Evolutionary conservation across 2,329 filamentous ascomycete species (phyloP), one percentile per base, ranked within the genome.

Genomic region (Aspergillus sp.): DNA sequence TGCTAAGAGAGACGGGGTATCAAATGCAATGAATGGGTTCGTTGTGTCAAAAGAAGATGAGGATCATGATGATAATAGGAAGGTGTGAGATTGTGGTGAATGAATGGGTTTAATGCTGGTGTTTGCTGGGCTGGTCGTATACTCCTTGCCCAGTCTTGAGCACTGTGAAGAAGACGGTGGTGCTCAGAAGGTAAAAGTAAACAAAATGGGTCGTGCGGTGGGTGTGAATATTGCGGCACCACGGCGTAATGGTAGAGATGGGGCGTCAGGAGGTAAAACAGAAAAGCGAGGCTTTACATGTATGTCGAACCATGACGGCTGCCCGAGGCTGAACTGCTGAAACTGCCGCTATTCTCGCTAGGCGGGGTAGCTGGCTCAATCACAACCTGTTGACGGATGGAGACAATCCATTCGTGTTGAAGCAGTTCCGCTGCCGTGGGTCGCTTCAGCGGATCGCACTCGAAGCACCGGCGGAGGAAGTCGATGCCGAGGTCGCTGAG

Each of bases 321-420:
- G 30, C 57, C 61, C 11, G 70, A 67, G 34, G 55, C 53, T 12
- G 67, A 69, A 51, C 67, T 63, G 59, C 64, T 68, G 20, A 64
- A 78, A 59, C 78, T 81, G 20, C 64, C 64, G 73, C 70, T 67
- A 42, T 62, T 63, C 0, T 75, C 73, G 56, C 70, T 75, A 56
- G 62, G 62, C 0, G 75, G 75, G 1, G 75, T 78, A 12, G 71
- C 62, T 24, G 75, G 70, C 48, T 78, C 75, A n/a, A 78, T 65
- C 13, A 79, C 78, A 15, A 81, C 77, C 62, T 80, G 75, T 55
- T 77, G 72, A 49, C 78, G 68, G 59, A 81, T 81, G 26, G 75
- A 79, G 56, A 78, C 75, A 42, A 89, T 88, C 95, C 95, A 99
- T 70, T 96, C 91, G 73, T 98, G 93, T 74, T 96, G 91, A 56